Conservation (phyloP, 768 basidiomycete genomes). For the Infundibulicybe gibba region DNA sequence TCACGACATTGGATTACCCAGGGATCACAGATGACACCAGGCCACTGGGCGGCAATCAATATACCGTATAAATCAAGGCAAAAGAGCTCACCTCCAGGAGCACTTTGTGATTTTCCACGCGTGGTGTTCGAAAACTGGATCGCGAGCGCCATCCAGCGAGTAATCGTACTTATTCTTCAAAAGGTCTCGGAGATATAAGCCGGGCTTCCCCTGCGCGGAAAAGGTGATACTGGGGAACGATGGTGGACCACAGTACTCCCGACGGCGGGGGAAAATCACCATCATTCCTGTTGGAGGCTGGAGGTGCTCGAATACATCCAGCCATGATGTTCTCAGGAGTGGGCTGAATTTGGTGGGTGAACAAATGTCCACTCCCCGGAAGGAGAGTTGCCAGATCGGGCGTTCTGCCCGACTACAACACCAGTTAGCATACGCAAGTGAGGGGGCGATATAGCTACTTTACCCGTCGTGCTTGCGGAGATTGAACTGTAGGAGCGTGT, state of each 20-base stretch:
- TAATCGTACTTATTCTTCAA: constrained; percentile 5
- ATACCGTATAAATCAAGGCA: too few species aligned
- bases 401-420: not conserved
- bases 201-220: constrained; percentile 15
- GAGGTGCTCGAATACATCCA: not conserved
- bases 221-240: constrained; percentile 14
- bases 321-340: constrained; percentile 1
- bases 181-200: constrained; percentile 16
- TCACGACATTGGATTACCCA: constrained; percentile 3
- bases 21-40: constrained; percentile 5
- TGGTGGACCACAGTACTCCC: constrained; percentile 8
- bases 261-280: constrained; percentile 11
- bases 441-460: too few species aligned
- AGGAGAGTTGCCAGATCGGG: not conserved
- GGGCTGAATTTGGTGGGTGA: not conserved
- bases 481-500: too few species aligned
- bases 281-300: constrained; percentile 4
- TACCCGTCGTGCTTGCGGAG: too few species aligned
- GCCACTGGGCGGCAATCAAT: constrained; percentile 16
- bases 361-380: not conserved
- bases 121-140: constrained; percentile 11
- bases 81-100: too few species aligned
- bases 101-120: constrained; percentile 15
- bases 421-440: too few species aligned
- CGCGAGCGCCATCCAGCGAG: constrained; percentile 12